Conservation (phyloP, 2,329 filamentous ascomycete species). For the Fusarium sambucinum region DNA sequence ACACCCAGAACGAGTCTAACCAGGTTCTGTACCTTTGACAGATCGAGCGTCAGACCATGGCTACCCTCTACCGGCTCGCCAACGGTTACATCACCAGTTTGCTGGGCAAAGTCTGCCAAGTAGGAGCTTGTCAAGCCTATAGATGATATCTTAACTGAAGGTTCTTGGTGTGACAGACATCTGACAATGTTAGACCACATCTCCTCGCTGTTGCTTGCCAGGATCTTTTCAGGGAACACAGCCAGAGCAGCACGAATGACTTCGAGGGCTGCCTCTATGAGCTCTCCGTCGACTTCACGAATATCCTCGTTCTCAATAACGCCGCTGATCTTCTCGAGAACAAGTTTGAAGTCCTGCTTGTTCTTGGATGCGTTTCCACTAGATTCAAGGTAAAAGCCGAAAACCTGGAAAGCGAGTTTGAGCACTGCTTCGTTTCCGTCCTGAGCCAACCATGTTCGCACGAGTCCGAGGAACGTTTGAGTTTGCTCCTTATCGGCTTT, state of each 20-base stretch:
- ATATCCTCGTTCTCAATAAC: slow-evolving; percentile 67
- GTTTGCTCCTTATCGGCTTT: slow-evolving; percentile 79
- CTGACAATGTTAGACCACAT: slow-evolving; percentile 78
- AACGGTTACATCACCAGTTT: slow-evolving; percentile 60
- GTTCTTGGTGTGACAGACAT: slow-evolving; percentile 78
- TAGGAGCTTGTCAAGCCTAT: slow-evolving; percentile 81
- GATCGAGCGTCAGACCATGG: slow-evolving; percentile 75
- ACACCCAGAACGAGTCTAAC: slow-evolving; percentile 64
- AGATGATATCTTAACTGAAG: slow-evolving; percentile 80
- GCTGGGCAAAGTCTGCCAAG: slow-evolving; percentile 81
- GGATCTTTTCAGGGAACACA: slow-evolving; percentile 71
- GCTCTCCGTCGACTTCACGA: slow-evolving; percentile 72
- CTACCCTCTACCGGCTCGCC: slow-evolving; percentile 75
- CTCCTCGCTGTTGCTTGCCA: slow-evolving; percentile 69
- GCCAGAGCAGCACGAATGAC: slow-evolving; percentile 76
- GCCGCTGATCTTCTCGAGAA: slow-evolving; percentile 67
- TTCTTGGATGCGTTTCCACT: slow-evolving; percentile 69
- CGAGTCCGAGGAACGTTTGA: slow-evolving; percentile 75
- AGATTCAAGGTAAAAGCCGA: slow-evolving; percentile 84
- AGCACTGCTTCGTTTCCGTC: slow-evolving; percentile 77
- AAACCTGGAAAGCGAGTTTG: slow-evolving; percentile 82
- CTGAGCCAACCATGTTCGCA: slow-evolving; percentile 82
- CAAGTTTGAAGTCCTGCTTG: slow-evolving; percentile 74
- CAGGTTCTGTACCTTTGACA: slow-evolving; percentile 72
- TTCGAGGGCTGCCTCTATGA: slow-evolving; percentile 79